A percentile compares a stretch with the other conserved stretches of the same genome.
Conservation (phyloP, 2,329 filamentous ascomycete genomes). For the Massarina eburnea region DNA sequence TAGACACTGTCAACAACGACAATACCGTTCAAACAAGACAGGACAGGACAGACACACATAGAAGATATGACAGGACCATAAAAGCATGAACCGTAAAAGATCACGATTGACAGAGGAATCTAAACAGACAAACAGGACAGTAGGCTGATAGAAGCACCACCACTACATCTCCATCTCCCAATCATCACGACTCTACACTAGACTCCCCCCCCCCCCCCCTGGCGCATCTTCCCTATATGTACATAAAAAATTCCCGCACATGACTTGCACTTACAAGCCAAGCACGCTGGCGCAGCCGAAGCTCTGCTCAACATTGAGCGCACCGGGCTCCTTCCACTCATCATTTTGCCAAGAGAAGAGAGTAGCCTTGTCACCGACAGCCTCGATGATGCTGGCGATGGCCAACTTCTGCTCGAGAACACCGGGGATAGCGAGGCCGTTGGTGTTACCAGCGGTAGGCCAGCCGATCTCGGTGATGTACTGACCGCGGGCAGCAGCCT, state of each 20-base stretch:
- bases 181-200: background rate
- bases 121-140: background rate
- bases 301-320: conserved; percentile 73
- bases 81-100: background rate
- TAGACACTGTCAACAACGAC: background rate
- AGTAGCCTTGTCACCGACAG: conserved; percentile 68
- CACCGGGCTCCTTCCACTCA: conserved; percentile 67
- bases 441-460: conserved; percentile 70
- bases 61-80: background rate
- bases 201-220: background rate
- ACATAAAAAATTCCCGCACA: too few relatives aligned
- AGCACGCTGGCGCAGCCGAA: conserved; percentile 66
- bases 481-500: conserved; percentile 59
- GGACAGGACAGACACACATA: background rate
- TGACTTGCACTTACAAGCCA: too few relatives aligned
- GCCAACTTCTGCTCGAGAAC: conserved; percentile 67
- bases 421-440: conserved; percentile 73
- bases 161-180: background rate
- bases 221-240: background rate
- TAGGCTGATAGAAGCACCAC: background rate
- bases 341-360: conserved; percentile 85
- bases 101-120: background rate
- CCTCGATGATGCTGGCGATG: conserved; percentile 68
- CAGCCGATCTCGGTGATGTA: conserved; percentile 91
- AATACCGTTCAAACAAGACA: background rate